These are phyloP conservation scores for Lindgomyces ingoldianus DNA, from an alignment of 495 filamentous ascomycete species.

Conservation along the genomic window DNA sequence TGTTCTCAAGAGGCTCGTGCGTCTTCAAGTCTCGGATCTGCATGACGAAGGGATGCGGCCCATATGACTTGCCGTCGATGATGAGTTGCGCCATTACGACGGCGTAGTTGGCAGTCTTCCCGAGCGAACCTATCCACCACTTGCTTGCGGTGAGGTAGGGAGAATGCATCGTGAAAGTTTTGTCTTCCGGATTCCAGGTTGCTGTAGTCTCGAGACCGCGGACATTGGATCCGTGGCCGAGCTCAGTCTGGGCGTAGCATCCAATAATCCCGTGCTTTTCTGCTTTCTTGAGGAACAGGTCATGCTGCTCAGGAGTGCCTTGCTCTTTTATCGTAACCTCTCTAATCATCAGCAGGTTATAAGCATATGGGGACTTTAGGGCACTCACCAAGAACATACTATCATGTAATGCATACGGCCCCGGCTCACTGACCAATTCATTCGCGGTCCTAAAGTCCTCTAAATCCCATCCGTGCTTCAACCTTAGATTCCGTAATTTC, in stretches of 20 bases:
- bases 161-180: slow-evolving; percentile 69
- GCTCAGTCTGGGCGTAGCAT: slow-evolving; percentile 76
- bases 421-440: slow-evolving; percentile 64
- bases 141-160: slow-evolving; percentile 69
- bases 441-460: slow-evolving; percentile 63
- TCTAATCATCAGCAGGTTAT: slow-evolving; percentile 14
- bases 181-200: slow-evolving; percentile 65
- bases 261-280: slow-evolving; percentile 67
- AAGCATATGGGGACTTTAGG: neutral
- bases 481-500: slow-evolving; percentile 63
- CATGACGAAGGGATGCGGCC: slow-evolving; percentile 75
- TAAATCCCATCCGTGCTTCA: slow-evolving; percentile 62
- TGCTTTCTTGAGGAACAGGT: slow-evolving; percentile 65
- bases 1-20: slow-evolving; percentile 67
- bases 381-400: slow-evolving; percentile 63
- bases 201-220: slow-evolving; percentile 73
- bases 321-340: slow-evolving; percentile 66
- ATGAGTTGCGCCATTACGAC: slow-evolving; percentile 73
- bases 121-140: slow-evolving; percentile 78
- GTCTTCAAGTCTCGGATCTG: slow-evolving; percentile 71
- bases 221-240: slow-evolving; percentile 75
- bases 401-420: slow-evolving; percentile 68
- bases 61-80: slow-evolving; percentile 63
- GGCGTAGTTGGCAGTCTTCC: slow-evolving; percentile 71
- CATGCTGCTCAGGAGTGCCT: slow-evolving; percentile 67